Conservation (phyloP, 176 grass and related monocot genomes). For the Raddia guianensis region DNA sequence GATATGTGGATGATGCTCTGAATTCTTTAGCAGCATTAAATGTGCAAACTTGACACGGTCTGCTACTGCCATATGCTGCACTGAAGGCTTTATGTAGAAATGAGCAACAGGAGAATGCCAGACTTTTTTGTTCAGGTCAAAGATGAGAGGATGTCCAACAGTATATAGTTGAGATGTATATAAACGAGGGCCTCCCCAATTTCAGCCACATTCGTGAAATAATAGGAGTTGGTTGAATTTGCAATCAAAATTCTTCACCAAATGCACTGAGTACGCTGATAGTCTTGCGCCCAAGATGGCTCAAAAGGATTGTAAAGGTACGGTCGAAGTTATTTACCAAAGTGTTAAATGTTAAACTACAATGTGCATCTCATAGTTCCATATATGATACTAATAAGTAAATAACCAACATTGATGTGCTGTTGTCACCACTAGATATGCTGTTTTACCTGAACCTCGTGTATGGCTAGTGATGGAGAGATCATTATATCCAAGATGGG, state of each 20-base stretch:
- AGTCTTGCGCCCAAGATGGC: not conserved
- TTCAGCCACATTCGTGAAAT: not conserved
- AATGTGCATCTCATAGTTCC: not conserved
- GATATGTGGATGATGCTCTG: not conserved
- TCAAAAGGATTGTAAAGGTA: conserved; percentile 24
- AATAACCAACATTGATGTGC: not conserved
- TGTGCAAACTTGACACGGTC: conserved; percentile 4
- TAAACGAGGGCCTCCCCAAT: conserved; percentile 7
- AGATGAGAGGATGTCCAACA: not conserved
- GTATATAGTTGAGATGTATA: not conserved
- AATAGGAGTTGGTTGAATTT: conserved; percentile 1
- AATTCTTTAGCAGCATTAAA: conserved; percentile 25
- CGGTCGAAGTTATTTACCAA: not conserved
- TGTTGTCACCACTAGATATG: not conserved
- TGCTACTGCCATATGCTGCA: not conserved
- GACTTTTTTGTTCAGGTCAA: conserved; percentile 10
- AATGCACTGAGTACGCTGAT: conserved; percentile 1
- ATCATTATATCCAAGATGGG: not conserved
- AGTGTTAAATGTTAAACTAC: not conserved
- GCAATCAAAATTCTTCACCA: not conserved
- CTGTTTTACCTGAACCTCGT: not conserved
- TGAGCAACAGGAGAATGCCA: conserved; percentile 21
- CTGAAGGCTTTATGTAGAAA: not conserved
- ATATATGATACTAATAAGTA: not conserved
- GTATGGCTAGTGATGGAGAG: not conserved